Evolutionary conservation across 371 early-diverging fungal genomes (phyloP).

Genomic region (Choanephora cucurbitarum): DNA sequence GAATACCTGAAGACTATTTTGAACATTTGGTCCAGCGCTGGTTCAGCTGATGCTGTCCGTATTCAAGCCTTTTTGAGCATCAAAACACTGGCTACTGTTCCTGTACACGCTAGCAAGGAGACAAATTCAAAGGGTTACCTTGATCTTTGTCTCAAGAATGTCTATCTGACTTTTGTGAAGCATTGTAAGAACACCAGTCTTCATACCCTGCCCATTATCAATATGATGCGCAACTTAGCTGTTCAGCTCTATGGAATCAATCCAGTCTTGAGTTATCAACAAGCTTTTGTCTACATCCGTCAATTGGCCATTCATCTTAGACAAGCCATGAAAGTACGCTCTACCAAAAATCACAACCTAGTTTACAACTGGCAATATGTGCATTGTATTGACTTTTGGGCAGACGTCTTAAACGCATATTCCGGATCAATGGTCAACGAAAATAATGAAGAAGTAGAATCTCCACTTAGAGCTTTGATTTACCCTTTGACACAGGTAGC

Average conservation of each 20-base stretch:
- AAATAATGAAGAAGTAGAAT: slow-evolving; percentile 50
- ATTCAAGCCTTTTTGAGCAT: slow-evolving; percentile 82
- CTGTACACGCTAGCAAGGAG: slow-evolving; percentile 26
- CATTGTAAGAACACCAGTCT: slow-evolving; percentile 73
- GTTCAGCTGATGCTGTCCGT: slow-evolving; percentile 67
- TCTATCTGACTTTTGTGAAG: slow-evolving; percentile 81
- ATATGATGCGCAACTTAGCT: slow-evolving; percentile 87
- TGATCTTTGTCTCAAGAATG: slow-evolving; percentile 67
- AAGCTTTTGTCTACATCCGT: slow-evolving; percentile 89
- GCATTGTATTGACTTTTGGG: slow-evolving; percentile 88
- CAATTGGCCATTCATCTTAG: slow-evolving; percentile 90
- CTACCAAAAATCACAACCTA: slow-evolving; percentile 79
- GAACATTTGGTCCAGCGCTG: slow-evolving; percentile 58
- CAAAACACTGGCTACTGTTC: slow-evolving; percentile 62
- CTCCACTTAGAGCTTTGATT: slow-evolving; percentile 74
- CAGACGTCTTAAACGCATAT: slow-evolving; percentile 76
- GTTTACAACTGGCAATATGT: slow-evolving; percentile 96
- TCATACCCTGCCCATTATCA: slow-evolving; percentile 82
- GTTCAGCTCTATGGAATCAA: slow-evolving; percentile 84
- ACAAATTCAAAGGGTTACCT: slow-evolving; percentile 29
- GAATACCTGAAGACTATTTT: slow-evolving; percentile 70
- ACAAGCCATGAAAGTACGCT: slow-evolving; percentile 77
- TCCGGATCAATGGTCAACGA: slow-evolving; percentile 38
- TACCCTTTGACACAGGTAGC: slow-evolving; percentile 92
- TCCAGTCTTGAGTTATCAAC: slow-evolving; percentile 81